phyloP scores from a whole-genome alignment of 495 filamentous ascomycete genomes.

The Aspergillus saccharolyticus region DNA sequence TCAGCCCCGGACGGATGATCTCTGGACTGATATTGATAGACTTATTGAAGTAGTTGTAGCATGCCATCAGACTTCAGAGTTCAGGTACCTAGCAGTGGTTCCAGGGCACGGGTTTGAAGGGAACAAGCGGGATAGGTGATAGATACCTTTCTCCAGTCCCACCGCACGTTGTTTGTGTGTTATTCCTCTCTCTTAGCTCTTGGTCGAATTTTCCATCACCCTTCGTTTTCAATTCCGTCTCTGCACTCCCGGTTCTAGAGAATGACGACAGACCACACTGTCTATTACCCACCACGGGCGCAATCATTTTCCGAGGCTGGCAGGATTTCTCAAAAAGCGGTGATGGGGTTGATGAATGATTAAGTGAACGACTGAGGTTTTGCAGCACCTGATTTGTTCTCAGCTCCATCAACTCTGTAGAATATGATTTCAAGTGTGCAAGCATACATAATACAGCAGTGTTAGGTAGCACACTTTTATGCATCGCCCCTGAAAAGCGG shows the following conservation, averaged over 20 bases:
- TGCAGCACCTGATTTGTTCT: neutral
- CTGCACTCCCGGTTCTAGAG: neutral
- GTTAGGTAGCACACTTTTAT: neutral
- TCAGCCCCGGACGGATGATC: neutral
- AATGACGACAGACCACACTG: constrained; percentile 1
- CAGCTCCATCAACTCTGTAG: neutral
- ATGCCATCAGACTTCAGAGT: neutral
- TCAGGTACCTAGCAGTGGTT: neutral
- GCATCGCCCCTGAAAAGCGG: neutral
- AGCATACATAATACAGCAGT: neutral
- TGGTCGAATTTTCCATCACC: neutral
- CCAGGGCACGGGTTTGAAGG: constrained; percentile 2
- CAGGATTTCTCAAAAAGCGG: neutral
- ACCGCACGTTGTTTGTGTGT: neutral
- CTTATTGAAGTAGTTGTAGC: neutral
- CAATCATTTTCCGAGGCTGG: neutral
- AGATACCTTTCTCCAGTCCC: neutral
- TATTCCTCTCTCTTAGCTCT: neutral
- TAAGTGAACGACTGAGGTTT: neutral
- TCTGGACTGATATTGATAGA: neutral
- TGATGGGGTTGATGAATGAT: too few species aligned
- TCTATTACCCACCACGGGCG: neutral
- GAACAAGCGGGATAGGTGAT: constrained; percentile 2
- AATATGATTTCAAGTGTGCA: neutral
- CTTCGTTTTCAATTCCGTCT: neutral